Conservation (phyloP, 805 yeast species). For the Isabelozyma gotoi region DNA sequence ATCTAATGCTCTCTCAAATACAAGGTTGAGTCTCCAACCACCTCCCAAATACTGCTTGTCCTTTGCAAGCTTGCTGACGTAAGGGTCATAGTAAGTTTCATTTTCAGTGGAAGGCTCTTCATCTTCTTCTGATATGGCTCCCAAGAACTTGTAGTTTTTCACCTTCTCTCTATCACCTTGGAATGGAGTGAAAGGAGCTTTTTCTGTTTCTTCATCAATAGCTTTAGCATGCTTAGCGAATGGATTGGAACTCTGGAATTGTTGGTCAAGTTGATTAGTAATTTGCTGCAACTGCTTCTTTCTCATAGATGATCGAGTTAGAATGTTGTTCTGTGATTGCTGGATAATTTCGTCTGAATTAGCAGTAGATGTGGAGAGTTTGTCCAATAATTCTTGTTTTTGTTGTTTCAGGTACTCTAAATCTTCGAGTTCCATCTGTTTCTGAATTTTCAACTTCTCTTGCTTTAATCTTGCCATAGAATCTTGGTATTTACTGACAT, state of each 20-base stretch:
- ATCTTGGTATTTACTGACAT: conserved; percentile 66
- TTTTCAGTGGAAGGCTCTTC: conserved; percentile 34
- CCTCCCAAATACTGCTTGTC: conserved; percentile 76
- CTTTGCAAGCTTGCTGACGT: conserved; percentile 48
- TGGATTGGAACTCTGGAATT: conserved; percentile 30
- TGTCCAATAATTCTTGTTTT: conserved; percentile 41
- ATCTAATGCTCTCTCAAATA: conserved; percentile 73
- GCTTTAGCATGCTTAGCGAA: conserved; percentile 23
- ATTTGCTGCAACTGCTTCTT: conserved; percentile 59
- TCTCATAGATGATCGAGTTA: conserved; percentile 65
- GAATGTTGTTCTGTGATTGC: conserved; percentile 36
- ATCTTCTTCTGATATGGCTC: conserved; percentile 24
- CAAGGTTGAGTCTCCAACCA: conserved; percentile 74
- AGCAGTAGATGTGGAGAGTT: conserved; percentile 29
- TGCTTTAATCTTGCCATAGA: conserved; percentile 53
- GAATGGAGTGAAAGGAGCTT: conserved; percentile 86
- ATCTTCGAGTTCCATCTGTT: conserved; percentile 51
- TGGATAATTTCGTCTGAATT: conserved; percentile 41
- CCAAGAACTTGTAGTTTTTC: conserved; percentile 49
- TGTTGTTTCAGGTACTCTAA: conserved; percentile 39
- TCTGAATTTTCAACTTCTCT: conserved; percentile 66
- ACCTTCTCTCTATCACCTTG: conserved; percentile 76
- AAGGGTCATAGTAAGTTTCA: conserved; percentile 44
- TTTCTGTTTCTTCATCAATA: conserved; percentile 17
- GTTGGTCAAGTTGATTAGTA: conserved; percentile 52